Evolutionary conservation across 1,139 yeast genomes (phyloP).

Genomic region (Yamadazyma dendronema): DNA sequence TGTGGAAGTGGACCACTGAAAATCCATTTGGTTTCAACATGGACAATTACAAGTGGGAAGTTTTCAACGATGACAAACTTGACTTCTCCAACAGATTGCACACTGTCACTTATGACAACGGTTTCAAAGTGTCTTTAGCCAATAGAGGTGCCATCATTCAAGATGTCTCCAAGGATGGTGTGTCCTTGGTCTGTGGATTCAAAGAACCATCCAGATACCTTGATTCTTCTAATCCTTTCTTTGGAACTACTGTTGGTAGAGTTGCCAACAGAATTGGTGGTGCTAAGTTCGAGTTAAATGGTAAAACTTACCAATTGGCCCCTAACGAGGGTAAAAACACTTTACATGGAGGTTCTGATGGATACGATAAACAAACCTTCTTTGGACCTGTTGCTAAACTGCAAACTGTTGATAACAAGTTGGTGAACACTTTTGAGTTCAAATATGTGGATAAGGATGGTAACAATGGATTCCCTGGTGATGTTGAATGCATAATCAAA

Average conservation of each 20-base stretch:
- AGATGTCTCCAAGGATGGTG: slow-evolving; percentile 34
- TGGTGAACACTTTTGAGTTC: slow-evolving; percentile 33
- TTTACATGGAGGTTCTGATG: slow-evolving; percentile 52
- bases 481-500: slow-evolving; percentile 40
- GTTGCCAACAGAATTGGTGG: slow-evolving; percentile 59
- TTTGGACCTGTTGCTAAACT: slow-evolving; percentile 49
- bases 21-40: slow-evolving; percentile 64
- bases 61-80: slow-evolving; percentile 21
- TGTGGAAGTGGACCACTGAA: slow-evolving; percentile 75
- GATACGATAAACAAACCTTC: slow-evolving; percentile 50
- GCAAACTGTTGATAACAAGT: slow-evolving; percentile 24
- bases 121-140: slow-evolving; percentile 43
- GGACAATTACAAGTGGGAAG: slow-evolving; percentile 36
- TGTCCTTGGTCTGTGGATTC: slow-evolving; percentile 33
- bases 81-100: slow-evolving; percentile 40
- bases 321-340: slow-evolving; percentile 43
- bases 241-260: slow-evolving; percentile 66
- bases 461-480: slow-evolving; percentile 56
- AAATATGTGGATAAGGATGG: slow-evolving; percentile 44
- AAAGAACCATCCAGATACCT: slow-evolving; percentile 36
- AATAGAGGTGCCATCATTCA: slow-evolving; percentile 56
- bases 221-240: slow-evolving; percentile 42
- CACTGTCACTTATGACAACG: slow-evolving; percentile 30
- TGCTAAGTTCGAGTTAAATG: slow-evolving; percentile 43
- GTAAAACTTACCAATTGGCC: slow-evolving; percentile 37